Conservation (phyloP, 768 basidiomycete species). For the Pulveroboletus sp. region DNA sequence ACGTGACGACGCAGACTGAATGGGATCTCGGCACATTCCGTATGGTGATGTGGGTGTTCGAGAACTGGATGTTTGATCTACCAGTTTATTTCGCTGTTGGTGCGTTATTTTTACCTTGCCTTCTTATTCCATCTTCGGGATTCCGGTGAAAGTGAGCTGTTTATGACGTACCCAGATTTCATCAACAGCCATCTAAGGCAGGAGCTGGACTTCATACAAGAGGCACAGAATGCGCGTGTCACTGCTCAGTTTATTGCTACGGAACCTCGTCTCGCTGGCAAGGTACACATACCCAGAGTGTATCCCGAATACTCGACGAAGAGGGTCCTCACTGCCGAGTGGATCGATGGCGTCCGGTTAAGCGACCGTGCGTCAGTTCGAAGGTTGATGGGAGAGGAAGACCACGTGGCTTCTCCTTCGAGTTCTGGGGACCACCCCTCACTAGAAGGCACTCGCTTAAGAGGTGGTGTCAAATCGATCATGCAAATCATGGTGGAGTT, state of each 20-base stretch:
- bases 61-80: constrained; percentile 77
- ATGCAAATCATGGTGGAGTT: constrained; percentile 88
- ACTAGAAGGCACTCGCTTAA: constrained; percentile 32
- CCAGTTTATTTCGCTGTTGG: constrained; percentile 79
- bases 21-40: constrained; percentile 74
- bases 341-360: constrained; percentile 74
- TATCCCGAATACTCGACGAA: constrained; percentile 69
- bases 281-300: constrained; percentile 76
- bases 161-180: constrained; percentile 46
- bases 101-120: constrained; percentile 28
- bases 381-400: constrained; percentile 53
- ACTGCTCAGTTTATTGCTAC: constrained; percentile 64
- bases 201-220: constrained; percentile 78
- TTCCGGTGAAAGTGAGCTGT: background rate
- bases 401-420: background rate
- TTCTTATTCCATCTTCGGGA: background rate
- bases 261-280: constrained; percentile 65
- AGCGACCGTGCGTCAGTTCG: constrained; percentile 57
- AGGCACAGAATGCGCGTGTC: constrained; percentile 70
- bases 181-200: constrained; percentile 75
- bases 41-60: constrained; percentile 75
- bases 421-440: constrained; percentile 1
- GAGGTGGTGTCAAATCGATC: constrained; percentile 56
- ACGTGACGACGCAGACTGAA: constrained; percentile 79
- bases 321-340: constrained; percentile 79